These are phyloP conservation scores for Marasmius tenuissimus DNA, from an alignment of 1,284 basidiomycete species.

Conservation along the genomic window DNA sequence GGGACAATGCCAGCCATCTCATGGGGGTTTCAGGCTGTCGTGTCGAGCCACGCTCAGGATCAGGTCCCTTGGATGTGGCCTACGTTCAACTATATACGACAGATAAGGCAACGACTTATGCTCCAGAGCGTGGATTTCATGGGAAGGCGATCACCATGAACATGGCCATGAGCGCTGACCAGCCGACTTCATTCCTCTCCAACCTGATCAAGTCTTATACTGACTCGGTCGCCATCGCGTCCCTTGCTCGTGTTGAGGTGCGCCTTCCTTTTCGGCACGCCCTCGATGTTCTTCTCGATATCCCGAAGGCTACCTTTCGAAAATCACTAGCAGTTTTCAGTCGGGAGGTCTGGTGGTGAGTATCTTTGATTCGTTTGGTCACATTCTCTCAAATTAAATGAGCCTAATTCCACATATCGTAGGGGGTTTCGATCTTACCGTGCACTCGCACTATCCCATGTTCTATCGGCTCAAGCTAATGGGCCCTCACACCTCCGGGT, in stretches of 20 bases:
- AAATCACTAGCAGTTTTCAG: constrained; percentile 13
- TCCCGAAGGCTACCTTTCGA: constrained; percentile 2
- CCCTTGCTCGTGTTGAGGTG: constrained; percentile 15
- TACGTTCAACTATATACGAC: constrained; percentile 27
- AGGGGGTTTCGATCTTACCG: constrained; percentile 17
- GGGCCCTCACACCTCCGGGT: constrained; percentile 3
- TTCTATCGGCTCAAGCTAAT: constrained; percentile 11
- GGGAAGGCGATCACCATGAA: constrained; percentile 20
- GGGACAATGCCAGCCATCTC: constrained; percentile 24
- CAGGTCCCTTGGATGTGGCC: not conserved
- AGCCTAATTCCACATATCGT: too few species aligned
- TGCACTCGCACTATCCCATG: constrained; percentile 10
- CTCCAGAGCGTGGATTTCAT: constrained; percentile 16
- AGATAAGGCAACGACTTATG: constrained; percentile 18
- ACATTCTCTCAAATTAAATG: too few species aligned
- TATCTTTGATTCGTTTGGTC: too few species aligned
- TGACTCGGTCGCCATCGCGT: not conserved
- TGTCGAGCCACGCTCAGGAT: constrained; percentile 16
- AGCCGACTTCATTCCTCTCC: constrained; percentile 6
- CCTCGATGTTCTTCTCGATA: constrained; percentile 1
- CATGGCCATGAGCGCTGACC: constrained; percentile 13
- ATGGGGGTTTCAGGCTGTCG: constrained; percentile 25
- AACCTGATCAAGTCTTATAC: constrained; percentile 8
- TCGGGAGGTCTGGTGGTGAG: constrained; percentile 20
- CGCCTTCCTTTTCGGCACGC: constrained; percentile 11